Evolutionary conservation across 441 rosid genomes (phyloP), one percentile per base, ranked within the genome.

Genomic region (Euphorbia corollata): DNA sequence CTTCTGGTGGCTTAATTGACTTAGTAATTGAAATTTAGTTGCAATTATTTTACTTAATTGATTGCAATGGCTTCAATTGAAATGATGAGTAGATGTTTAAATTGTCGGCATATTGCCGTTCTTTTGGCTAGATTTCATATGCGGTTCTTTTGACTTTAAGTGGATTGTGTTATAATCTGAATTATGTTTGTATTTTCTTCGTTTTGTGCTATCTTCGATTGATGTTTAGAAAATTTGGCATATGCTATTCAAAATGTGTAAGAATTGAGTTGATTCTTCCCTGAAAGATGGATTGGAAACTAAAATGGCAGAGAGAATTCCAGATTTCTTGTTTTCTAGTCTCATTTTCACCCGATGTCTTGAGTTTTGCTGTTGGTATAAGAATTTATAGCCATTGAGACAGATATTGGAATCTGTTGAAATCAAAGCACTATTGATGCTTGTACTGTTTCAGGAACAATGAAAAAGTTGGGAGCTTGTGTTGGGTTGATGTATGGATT

Each of bases 371-470:
- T 38, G 41, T 38, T 39, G 60, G 64, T 68, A 18, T 73, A 53
- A 27, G 43, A 54, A 12, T 48, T 41, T 5, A 18, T 66, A 53
- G 51, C 55, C 24, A 38, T 38, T 38, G 50, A 12, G 64, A 39
- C 22, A 32, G 69, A 8, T 23, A 24, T 68, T 32, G 65, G 56
- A 55, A 22, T 55, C 41, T 57, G 36, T 71, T 59, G 59, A 64
- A 69, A 76, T 65, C 41, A 67, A 73, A 59, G 30, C 34, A n/a
- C 54, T 36, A n/a, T 66, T 58, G 24, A 67, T 30, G 64, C 50
- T 64, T 38, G 56, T 36, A 30, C 38, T 50, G 0, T 54, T 70
- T 62, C 51, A 65, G n/a, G 8, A 48, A 24, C 57, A 15, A 38
- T 67, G 67, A 51, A 67, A 41, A 57, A 63, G 39, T 13, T 59